phyloP scores from a whole-genome alignment of 106 monocot genomes.

The Phalaenopsis aphrodite region DNA sequence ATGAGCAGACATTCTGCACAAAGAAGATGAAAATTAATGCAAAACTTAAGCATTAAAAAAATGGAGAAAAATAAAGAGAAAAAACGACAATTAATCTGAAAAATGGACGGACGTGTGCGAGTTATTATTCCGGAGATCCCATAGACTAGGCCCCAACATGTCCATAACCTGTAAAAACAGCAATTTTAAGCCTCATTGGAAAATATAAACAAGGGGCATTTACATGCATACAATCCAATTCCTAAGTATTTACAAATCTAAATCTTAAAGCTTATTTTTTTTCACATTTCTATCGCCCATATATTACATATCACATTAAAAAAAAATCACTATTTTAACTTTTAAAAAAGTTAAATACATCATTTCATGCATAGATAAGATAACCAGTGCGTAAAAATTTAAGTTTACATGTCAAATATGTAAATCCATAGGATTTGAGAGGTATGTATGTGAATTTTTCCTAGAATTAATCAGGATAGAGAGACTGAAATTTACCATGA shows the following conservation, averaged over 20 bases:
- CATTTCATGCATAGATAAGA: too few species aligned
- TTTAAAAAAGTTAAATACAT: too few species aligned
- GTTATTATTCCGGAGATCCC: slow-evolving; percentile 85
- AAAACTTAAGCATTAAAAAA: not conserved
- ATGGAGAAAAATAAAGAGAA: not conserved
- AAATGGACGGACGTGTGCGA: slow-evolving; percentile 50
- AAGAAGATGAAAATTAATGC: not conserved
- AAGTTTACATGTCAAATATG: too few species aligned
- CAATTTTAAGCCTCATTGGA: not conserved
- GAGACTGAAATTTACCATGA: slow-evolving; percentile 55
- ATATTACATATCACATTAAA: too few species aligned
- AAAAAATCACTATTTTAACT: too few species aligned
- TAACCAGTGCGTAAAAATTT: too few species aligned
- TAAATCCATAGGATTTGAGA: too few species aligned
- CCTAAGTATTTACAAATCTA: too few species aligned
- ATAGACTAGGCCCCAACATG: slow-evolving; percentile 84
- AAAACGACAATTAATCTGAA: not conserved
- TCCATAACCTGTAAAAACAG: slow-evolving; percentile 64
- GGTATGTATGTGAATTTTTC: too few species aligned
- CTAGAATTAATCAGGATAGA: not conserved
- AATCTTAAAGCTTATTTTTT: too few species aligned
- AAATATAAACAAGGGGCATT: not conserved
- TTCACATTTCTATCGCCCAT: too few species aligned
- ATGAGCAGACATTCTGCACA: slow-evolving; percentile 56
- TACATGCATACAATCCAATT: too few species aligned